Evolutionary conservation across 192 early-diverging fungal species (phyloP).

Genomic region (Podochytrium sp.): DNA sequence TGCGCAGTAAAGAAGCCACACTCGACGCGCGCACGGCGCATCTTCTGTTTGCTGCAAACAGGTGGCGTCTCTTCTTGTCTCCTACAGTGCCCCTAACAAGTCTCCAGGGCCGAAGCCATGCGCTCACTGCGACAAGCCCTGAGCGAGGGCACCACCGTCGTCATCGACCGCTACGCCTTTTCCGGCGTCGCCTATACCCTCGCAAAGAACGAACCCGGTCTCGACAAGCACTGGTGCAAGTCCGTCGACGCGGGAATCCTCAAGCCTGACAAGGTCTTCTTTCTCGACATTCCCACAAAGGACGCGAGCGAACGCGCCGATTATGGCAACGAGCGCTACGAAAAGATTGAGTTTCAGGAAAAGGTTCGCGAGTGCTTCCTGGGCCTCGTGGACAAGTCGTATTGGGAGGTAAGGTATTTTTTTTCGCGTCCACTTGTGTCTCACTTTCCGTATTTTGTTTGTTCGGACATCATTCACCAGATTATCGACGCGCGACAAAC

Average conservation of each 20-base stretch:
- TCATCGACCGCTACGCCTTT: slow-evolving; percentile 95
- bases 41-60: slow-evolving; percentile 93
- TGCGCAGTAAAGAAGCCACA: slow-evolving; percentile 57
- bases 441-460: neutral
- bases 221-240: slow-evolving; percentile 89
- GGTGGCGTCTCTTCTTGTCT: slow-evolving; percentile 84
- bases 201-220: slow-evolving; percentile 68
- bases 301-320: slow-evolving; percentile 78
- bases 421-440: neutral
- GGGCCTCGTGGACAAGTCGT: slow-evolving; percentile 47
- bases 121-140: slow-evolving; percentile 49
- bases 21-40: slow-evolving; percentile 87
- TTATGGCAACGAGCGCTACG: slow-evolving; percentile 94
- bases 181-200: slow-evolving; percentile 92
- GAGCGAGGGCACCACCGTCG: slow-evolving; percentile 68
- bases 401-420: slow-evolving; percentile 30
- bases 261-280: slow-evolving; percentile 86
- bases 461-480: neutral
- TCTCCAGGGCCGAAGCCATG: slow-evolving; percentile 57
- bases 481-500: slow-evolving; percentile 20
- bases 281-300: slow-evolving; percentile 78
- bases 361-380: slow-evolving; percentile 75
- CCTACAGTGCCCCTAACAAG: neutral
- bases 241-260: slow-evolving; percentile 82
- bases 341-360: slow-evolving; percentile 81